Base-by-base conservation (phyloP, 768 basidiomycete species). In the Porpolomopsis calyptriformis region DNA sequence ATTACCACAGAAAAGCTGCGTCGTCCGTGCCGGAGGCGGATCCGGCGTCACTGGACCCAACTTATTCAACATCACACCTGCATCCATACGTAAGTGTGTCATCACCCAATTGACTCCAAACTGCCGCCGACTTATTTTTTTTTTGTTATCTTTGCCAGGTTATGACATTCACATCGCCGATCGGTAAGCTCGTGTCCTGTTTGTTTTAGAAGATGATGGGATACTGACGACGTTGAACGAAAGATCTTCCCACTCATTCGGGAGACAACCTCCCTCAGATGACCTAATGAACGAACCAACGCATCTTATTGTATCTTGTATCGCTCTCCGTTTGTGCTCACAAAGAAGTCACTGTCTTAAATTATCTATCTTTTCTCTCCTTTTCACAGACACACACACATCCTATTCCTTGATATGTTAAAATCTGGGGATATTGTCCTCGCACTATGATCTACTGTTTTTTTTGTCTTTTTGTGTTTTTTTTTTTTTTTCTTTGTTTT, bases 141-240 rank as follows among this genome's bases (percentile, higher is more conserved):
- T 31, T 36, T 35, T 14, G 23, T 40, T 49, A 10, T 40, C 40
- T 25, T 53, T 19, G 39, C 26, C 45, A 73, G 71, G 59, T 71
- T 18, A 54, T 70, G 43, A 63, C 65, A 45, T 73, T 68, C 49
- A 71, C 65, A 24, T 71, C 70, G 19, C 69, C 70, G 10, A 68
- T 73, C 49, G 71, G 47, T 48, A 4, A 4, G 46, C 33, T 16
- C 23, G n/a, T 8, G 2, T 23, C 11, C 16, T 1, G 7, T 43
- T 4, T n/a, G 26, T 19, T 5, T 11, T 4, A 16, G 25, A 11
- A 23, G 19, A 25, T 4, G 24, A 12, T 22, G 14, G n/a, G 42
- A 31, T 18, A 19, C 20, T 27, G 9, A 27, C 20, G 25, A 12
- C 27, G 26, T 8, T 43, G 18, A 5, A 26, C 18, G 20, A 10